Percentiles rank a stretch among this genome's conserved stretches.
These are phyloP conservation scores for Chaetomium sp. DNA, from an alignment of 2,329 filamentous ascomycete species.

Conservation along the genomic window DNA sequence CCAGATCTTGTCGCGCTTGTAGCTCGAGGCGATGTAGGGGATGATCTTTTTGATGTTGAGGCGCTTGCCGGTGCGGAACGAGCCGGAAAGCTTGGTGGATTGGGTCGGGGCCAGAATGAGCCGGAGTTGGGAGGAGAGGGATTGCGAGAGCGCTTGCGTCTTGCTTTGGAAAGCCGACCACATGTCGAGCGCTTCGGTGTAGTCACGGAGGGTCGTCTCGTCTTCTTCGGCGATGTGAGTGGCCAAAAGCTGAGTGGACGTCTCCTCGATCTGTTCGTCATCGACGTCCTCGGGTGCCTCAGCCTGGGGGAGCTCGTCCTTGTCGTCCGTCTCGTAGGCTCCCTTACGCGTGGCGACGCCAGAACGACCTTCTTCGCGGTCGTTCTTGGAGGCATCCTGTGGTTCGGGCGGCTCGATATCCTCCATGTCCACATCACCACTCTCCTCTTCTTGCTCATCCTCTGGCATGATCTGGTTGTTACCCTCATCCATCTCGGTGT, in stretches of 20 bases:
- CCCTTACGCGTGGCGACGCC: conserved; percentile 63
- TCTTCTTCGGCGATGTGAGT: conserved; percentile 64
- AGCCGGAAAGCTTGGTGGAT: conserved; percentile 92
- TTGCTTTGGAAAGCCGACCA: conserved; percentile 84
- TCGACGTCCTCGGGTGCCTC: conserved; percentile 45
- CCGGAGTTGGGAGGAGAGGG: conserved; percentile 90
- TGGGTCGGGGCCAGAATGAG: conserved; percentile 93
- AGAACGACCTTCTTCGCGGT: conserved; percentile 57
- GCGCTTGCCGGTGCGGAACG: conserved; percentile 95
- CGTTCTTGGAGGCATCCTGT: conserved; percentile 46
- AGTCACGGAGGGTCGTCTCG: conserved; percentile 49
- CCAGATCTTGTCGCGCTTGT: conserved; percentile 99
- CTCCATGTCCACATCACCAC: conserved; percentile 51
- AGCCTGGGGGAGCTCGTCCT: conserved; percentile 38
- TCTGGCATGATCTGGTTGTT: conserved; percentile 56
- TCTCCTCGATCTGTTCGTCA: conserved; percentile 54
- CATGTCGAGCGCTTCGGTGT: conserved; percentile 65
- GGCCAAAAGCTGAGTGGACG: conserved; percentile 66
- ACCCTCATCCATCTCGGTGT: conserved; percentile 63
- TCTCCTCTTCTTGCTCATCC: conserved; percentile 43
- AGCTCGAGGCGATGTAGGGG: conserved; percentile 95
- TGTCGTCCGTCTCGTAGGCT: conserved; percentile 56
- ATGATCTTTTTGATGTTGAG: conserved; percentile 99
- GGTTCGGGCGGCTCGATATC: conserved; percentile 46
- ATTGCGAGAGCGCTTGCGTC: conserved; percentile 83